phyloP scores from a whole-genome alignment of 345 rosid genomes.

The Arabidopsis arenosa region DNA sequence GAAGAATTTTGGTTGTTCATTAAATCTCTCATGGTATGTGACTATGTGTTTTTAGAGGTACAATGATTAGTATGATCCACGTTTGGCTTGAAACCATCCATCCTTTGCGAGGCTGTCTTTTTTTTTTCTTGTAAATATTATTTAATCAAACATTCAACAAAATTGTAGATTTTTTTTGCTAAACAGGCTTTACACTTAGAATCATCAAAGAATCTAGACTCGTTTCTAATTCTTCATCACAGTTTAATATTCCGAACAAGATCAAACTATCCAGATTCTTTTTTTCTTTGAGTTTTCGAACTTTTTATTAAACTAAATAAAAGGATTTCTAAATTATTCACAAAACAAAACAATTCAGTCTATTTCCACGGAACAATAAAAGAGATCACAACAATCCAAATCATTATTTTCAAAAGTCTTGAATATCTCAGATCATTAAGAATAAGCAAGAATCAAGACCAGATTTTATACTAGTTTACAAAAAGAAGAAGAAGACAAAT shows the following conservation, averaged over 20 bases:
- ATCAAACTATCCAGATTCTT: not conserved
- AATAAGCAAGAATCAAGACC: not conserved
- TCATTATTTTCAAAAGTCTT: not conserved
- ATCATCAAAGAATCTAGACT: no score
- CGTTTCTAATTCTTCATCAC: not conserved
- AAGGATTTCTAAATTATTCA: not conserved
- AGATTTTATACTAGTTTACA: not conserved
- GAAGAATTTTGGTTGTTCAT: no score
- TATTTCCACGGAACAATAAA: not conserved
- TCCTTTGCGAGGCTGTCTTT: no score
- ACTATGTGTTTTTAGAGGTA: no score
- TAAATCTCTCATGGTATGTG: no score
- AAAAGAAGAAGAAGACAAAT: not conserved
- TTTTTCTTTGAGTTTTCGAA: no score
- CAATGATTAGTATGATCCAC: no score
- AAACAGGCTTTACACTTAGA: no score
- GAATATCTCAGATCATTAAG: not conserved
- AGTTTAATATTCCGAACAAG: not conserved
- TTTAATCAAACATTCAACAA: no score
- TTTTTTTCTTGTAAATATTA: no score
- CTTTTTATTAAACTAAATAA: not conserved
- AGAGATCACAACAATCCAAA: slow-evolving; percentile 16
- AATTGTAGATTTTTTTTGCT: no score
- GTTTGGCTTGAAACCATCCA: no score
- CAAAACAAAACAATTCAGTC: not conserved